Evolutionary conservation across 2,329 filamentous ascomycete species (phyloP).

Genomic region (Fusarium sp.): DNA sequence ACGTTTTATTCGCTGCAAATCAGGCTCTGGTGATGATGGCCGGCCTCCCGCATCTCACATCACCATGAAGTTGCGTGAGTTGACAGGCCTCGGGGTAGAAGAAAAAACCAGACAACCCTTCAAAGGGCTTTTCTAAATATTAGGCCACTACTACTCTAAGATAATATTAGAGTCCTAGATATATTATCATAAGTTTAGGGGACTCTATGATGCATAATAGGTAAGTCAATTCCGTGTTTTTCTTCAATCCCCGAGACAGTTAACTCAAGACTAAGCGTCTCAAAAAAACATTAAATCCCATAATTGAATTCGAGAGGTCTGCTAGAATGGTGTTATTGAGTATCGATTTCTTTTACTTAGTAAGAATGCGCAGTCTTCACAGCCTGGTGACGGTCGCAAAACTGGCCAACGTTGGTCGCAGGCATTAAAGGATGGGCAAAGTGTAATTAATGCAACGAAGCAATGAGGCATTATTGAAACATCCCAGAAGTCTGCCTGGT

Average conservation of each 20-base stretch:
- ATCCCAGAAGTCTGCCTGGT: neutral
- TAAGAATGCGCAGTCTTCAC: neutral
- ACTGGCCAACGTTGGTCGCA: constrained; percentile 1
- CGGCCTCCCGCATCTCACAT: constrained; percentile 36
- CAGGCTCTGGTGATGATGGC: constrained; percentile 17
- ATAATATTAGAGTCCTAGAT: too few relatives aligned
- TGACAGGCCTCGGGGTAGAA: too few relatives aligned
- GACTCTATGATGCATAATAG: too few relatives aligned
- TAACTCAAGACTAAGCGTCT: neutral
- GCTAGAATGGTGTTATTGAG: neutral
- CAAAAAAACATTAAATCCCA: too few relatives aligned
- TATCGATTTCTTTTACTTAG: neutral
- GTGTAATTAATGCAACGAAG: constrained; percentile 16
- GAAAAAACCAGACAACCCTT: too few relatives aligned
- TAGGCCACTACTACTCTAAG: too few relatives aligned
- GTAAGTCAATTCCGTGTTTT: too few relatives aligned
- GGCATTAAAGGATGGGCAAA: constrained; percentile 11
- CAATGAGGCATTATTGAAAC: neutral
- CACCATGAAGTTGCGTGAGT: neutral
- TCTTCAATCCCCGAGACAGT: too few relatives aligned
- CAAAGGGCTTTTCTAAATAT: too few relatives aligned
- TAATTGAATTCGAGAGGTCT: too few relatives aligned
- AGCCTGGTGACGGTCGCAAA: neutral
- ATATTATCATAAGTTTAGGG: too few relatives aligned
- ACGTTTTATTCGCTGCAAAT: constrained; percentile 23